phyloP scores from a whole-genome alignment of 1,139 yeast species.

The Blastobotrys serpentis region DNA sequence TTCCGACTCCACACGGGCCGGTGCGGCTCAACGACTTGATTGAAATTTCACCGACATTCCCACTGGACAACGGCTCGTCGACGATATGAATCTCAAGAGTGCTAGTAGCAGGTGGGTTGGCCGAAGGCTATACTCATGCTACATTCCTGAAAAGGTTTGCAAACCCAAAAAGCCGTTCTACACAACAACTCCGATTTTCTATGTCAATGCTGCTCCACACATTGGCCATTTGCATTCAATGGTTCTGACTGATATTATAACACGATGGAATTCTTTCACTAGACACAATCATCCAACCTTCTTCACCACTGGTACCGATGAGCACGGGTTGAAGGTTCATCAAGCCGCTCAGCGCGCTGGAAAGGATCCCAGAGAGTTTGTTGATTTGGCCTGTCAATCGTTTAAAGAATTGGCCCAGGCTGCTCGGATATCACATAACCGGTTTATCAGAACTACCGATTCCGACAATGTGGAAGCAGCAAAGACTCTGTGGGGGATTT shows the following conservation, averaged over 20 bases:
- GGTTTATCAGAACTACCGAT: slow-evolving; percentile 92
- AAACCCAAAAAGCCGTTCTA: slow-evolving; percentile 39
- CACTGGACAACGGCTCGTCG: neutral
- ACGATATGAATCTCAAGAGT: neutral
- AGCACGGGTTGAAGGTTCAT: slow-evolving; percentile 92
- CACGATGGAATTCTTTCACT: slow-evolving; percentile 63
- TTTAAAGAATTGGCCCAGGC: slow-evolving; percentile 61
- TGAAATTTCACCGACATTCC: slow-evolving; percentile 4
- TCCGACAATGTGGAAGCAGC: slow-evolving; percentile 69
- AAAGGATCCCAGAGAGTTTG: slow-evolving; percentile 62
- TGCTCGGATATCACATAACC: slow-evolving; percentile 59
- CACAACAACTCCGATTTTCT: slow-evolving; percentile 90
- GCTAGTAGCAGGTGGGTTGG: neutral
- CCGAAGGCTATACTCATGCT: neutral
- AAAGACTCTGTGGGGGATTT: slow-evolving; percentile 61
- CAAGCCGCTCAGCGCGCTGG: slow-evolving; percentile 61
- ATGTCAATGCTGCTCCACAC: slow-evolving; percentile 95
- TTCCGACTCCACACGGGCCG: too few relatives aligned
- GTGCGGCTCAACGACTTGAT: too few relatives aligned
- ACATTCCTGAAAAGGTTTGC: neutral
- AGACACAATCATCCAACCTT: slow-evolving; percentile 45
- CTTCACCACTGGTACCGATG: slow-evolving; percentile 93
- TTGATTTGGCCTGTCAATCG: slow-evolving; percentile 64
- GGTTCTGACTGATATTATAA: slow-evolving; percentile 75
- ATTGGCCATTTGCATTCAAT: slow-evolving; percentile 90